These are phyloP conservation scores for Phytophthora constricta DNA, from an alignment of 352 stramenopile genomes.

Conservation along the genomic window DNA sequence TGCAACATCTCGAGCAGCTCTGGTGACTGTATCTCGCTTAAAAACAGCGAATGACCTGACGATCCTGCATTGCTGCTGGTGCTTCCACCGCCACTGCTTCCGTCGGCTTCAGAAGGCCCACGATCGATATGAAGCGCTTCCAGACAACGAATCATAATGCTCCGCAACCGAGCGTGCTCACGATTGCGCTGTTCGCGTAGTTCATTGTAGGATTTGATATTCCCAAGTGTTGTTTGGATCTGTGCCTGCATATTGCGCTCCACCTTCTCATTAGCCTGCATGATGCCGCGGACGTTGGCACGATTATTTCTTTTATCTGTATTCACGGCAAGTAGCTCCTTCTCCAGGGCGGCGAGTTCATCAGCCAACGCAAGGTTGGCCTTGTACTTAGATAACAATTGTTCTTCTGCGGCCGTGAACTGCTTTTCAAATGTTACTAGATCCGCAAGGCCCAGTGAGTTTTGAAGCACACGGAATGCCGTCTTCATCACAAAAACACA, in stretches of 20 bases:
- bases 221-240: conserved; percentile 28
- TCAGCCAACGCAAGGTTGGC: conserved; percentile 57
- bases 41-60: conserved; percentile 33
- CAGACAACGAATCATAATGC: conserved; percentile 68
- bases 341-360: conserved; percentile 49
- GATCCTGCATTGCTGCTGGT: background rate
- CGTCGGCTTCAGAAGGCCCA: background rate
- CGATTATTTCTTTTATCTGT: conserved; percentile 42
- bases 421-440: conserved; percentile 47
- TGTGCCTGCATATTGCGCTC: conserved; percentile 50
- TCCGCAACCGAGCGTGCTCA: conserved; percentile 49
- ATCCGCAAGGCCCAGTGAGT: conserved; percentile 38
- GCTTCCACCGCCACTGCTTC: background rate
- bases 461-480: conserved; percentile 63
- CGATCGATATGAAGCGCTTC: conserved; percentile 56
- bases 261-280: conserved; percentile 37
- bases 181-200: conserved; percentile 58
- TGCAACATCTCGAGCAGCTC: conserved; percentile 64
- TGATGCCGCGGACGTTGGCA: conserved; percentile 41
- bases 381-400: conserved; percentile 74
- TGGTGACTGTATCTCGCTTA: conserved; percentile 57
- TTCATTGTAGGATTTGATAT: conserved; percentile 58
- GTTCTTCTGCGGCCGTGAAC: conserved; percentile 64
- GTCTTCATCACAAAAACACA: conserved; percentile 21
- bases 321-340: conserved; percentile 33